These are phyloP conservation scores for Arthonia radiata DNA, from an alignment of 495 filamentous ascomycete genomes.

Conservation along the genomic window DNA sequence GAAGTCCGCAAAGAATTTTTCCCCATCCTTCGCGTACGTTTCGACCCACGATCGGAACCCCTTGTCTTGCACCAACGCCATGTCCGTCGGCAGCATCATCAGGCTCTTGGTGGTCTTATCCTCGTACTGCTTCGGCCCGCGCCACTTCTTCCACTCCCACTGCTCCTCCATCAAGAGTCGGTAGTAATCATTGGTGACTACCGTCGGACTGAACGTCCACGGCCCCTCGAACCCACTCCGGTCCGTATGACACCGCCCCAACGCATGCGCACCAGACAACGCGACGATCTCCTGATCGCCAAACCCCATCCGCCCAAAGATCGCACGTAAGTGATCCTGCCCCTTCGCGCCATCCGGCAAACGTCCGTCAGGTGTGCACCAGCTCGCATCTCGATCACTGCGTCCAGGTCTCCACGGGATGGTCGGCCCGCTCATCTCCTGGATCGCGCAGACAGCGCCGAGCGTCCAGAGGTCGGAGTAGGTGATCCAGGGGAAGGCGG, in stretches of 20 bases:
- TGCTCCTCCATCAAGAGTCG: slow-evolving; percentile 70
- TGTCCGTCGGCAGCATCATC: slow-evolving; percentile 95
- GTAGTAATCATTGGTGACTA: slow-evolving; percentile 88
- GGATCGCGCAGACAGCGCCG: slow-evolving; percentile 59
- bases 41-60: slow-evolving; percentile 62
- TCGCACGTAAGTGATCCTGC: slow-evolving; percentile 59
- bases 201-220: slow-evolving; percentile 90
- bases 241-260: slow-evolving; percentile 78
- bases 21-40: slow-evolving; percentile 79
- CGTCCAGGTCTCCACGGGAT: slow-evolving; percentile 87
- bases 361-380: slow-evolving; percentile 86
- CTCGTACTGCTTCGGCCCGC: slow-evolving; percentile 64
- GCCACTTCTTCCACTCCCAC: slow-evolving; percentile 85
- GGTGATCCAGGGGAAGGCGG: slow-evolving; percentile 66
- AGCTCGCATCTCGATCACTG: slow-evolving; percentile 50
- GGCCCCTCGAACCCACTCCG: slow-evolving; percentile 76
- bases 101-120: slow-evolving; percentile 63
- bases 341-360: slow-evolving; percentile 73
- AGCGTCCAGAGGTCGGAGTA: slow-evolving; percentile 97
- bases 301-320: slow-evolving; percentile 97
- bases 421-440: slow-evolving; percentile 78
- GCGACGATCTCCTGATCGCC: slow-evolving; percentile 93
- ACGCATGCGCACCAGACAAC: slow-evolving; percentile 67
- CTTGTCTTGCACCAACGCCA: slow-evolving; percentile 74
- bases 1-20: slow-evolving; percentile 87